Conservation (phyloP, 441 rosid species). For the Arabidopsis lyrata region DNA sequence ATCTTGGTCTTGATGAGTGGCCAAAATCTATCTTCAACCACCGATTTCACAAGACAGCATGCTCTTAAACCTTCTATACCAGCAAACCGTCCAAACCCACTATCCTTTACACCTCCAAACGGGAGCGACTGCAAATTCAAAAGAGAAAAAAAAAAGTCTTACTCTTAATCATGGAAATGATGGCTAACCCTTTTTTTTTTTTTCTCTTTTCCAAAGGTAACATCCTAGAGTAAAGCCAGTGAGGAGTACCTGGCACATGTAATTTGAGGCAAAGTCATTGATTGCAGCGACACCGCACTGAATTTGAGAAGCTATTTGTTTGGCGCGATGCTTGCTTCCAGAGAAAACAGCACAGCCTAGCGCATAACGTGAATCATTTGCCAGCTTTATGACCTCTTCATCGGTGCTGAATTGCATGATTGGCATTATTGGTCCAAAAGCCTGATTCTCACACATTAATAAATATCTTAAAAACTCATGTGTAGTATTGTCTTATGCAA, state of each 20-base stretch:
- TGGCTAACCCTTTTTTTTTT: background rate
- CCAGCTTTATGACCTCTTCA: slow-evolving; percentile 87
- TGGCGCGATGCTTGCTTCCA: slow-evolving; percentile 81
- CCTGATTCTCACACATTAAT: slow-evolving; percentile 52
- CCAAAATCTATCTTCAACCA: slow-evolving; percentile 97
- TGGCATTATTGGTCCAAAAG: slow-evolving; percentile 99
- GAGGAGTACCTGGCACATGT: slow-evolving; percentile 89
- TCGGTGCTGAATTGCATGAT: slow-evolving; percentile 92
- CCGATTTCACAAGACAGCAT: slow-evolving; percentile 93
- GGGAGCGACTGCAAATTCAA: slow-evolving; percentile 79
- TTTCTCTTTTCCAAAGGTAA: background rate
- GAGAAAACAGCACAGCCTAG: slow-evolving; percentile 97
- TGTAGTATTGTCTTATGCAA: slow-evolving; percentile 17
- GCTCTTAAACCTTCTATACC: slow-evolving; percentile 95
- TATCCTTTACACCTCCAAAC: slow-evolving; percentile 95
- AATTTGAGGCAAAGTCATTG: slow-evolving; percentile 90
- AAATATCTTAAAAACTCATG: background rate
- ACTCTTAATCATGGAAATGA: slow-evolving; percentile 6
- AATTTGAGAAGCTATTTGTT: slow-evolving; percentile 83
- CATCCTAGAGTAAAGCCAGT: slow-evolving; percentile 13
- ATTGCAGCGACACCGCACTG: slow-evolving; percentile 91
- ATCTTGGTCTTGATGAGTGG: slow-evolving; percentile 88
- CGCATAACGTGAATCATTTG: slow-evolving; percentile 93
- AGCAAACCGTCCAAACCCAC: slow-evolving; percentile 97
- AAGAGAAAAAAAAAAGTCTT: slow-evolving; percentile 19